Base-by-base conservation (phyloP, 306 rosid species). In the Rosa lucieae region DNA sequence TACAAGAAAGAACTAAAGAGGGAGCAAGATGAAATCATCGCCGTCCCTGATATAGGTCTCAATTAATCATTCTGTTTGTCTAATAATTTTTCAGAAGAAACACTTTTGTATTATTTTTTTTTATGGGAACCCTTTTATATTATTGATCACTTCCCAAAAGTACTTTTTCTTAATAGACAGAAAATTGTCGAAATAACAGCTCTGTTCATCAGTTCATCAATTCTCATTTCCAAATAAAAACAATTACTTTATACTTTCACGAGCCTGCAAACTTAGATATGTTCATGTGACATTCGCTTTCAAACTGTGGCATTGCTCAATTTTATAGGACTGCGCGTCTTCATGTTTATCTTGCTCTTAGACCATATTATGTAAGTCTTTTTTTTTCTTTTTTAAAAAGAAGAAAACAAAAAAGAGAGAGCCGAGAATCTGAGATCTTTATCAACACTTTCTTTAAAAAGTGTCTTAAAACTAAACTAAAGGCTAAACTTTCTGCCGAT, bases 1-100 rank as follows among this genome's bases (percentile, higher is more conserved):
- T 94, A 94, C 69, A 15, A 1, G 46, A 91, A 87, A 80, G 98
- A 94, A 73, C 61, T 94, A 68, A 84, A 80, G 82, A 87, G 98
- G 84, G 98, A 92, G 55, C 89, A 94, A 87, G 97, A 94, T 3
- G 98, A 94, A 83, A 87, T 92, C 39, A 49, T 91, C 20, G 39
- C 86, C 2, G 92, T 92, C 29, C 98, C 98, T 0, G 98, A 92
- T 59, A 87, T 63, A 81, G 89, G 89, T 86, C 15, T 42, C 20
- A 63, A 35, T 26, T 62, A 40, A 18, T 39, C 11, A 40, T 15
- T 62, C 15, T 23, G 3, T 26, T 58, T 3, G 8, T 23, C 67
- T 26, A 5, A 61, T 23, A 26, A 23, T 14, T 58, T 21, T n/a
- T 23, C 58, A 52, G 62, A 8, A 55, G 62, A 20, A 55, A 7